Conservation (phyloP, 192 early-diverging fungal genomes). For the Backusella liffmaniae region DNA sequence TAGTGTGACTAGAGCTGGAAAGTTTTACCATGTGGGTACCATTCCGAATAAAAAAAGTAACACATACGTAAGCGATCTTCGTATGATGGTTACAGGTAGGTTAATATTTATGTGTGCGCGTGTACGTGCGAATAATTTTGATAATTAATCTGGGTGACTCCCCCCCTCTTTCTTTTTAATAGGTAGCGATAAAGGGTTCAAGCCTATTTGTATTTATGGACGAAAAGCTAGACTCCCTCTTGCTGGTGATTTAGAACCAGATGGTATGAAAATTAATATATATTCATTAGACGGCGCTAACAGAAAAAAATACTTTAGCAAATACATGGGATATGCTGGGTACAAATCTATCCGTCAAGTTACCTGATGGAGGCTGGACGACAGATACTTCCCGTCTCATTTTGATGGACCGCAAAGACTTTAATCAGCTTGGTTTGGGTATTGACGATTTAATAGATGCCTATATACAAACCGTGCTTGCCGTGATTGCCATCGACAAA, state of each 20-base stretch:
- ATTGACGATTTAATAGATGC: slow-evolving; percentile 87
- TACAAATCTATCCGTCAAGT: slow-evolving; percentile 82
- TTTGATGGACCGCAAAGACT: slow-evolving; percentile 89
- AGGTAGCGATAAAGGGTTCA: slow-evolving; percentile 63
- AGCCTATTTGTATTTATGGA: slow-evolving; percentile 82
- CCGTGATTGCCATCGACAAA: slow-evolving; percentile 83
- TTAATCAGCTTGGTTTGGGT: slow-evolving; percentile 82
- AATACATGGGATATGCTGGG: slow-evolving; percentile 92
- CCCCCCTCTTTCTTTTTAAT: background rate
- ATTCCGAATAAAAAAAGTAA: slow-evolving; percentile 90
- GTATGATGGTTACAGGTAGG: slow-evolving; percentile 84
- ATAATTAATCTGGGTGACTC: background rate
- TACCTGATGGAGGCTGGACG: slow-evolving; percentile 72
- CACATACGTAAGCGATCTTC: slow-evolving; percentile 79
- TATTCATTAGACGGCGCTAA: background rate
- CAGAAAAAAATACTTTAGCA: slow-evolving; percentile 28
- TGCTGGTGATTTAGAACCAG: slow-evolving; percentile 47
- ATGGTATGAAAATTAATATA: slow-evolving; percentile 36
- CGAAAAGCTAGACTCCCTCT: slow-evolving; percentile 77
- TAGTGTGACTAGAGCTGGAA: slow-evolving; percentile 67
- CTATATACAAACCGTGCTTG: slow-evolving; percentile 83
- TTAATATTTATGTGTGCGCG: background rate
- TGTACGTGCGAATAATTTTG: background rate
- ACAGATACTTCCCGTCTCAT: slow-evolving; percentile 82
- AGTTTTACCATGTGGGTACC: slow-evolving; percentile 88